phyloP scores from a whole-genome alignment of 345 rosid species.

The Hibiscus trionum region DNA sequence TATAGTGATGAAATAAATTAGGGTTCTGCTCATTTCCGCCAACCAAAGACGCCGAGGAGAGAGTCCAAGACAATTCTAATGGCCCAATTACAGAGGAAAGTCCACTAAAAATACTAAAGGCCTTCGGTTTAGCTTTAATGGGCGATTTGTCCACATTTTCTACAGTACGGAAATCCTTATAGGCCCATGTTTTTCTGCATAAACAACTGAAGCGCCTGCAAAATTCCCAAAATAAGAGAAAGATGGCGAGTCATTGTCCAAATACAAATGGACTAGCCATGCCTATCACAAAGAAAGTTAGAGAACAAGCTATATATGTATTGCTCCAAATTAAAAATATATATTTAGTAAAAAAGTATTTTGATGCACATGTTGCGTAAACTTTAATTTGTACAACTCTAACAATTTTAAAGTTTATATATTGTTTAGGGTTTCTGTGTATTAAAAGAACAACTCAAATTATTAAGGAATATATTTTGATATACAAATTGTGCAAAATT shows the following conservation, averaged over 20 bases:
- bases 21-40: slow-evolving; percentile 8
- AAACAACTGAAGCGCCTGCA: too few species aligned
- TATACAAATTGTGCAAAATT: too few species aligned
- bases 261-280: background rate
- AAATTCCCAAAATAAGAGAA: background rate
- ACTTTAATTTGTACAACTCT: too few species aligned
- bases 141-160: background rate
- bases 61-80: background rate
- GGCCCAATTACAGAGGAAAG: background rate
- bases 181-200: too few species aligned
- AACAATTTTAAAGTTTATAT: too few species aligned
- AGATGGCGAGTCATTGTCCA: too few species aligned
- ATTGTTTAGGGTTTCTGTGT: too few species aligned
- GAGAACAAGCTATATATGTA: background rate
- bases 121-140: background rate
- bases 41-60: too few species aligned
- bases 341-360: too few species aligned
- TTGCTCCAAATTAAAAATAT: background rate
- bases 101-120: background rate
- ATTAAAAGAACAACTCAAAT: too few species aligned
- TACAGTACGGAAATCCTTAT: background rate
- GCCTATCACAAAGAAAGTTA: background rate
- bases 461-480: too few species aligned
- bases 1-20: slow-evolving; percentile 6
- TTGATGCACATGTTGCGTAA: too few species aligned